Evolutionary conservation across 2,329 filamentous ascomycete genomes (phyloP), one percentile per base, ranked within the genome.

Genomic region (Zelopaecilomyces penicillatus): DNA sequence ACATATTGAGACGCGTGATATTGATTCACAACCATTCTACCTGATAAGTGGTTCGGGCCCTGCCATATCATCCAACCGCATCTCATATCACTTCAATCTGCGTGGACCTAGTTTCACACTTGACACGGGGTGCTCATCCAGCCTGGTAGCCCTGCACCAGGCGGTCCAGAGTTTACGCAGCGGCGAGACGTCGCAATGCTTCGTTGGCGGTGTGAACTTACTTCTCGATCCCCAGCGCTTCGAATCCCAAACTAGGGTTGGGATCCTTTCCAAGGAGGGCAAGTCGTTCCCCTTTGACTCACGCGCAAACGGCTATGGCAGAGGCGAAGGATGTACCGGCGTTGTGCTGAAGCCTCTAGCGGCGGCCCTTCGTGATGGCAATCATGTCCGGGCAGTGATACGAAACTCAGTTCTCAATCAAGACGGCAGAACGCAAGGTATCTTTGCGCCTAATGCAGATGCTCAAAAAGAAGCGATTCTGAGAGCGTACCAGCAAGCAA

Each of bases 111-210:
- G 37, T 10, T 38, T 26, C 52, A 72, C 71, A 0, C 58, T 75
- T 5, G 70, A 76, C 46, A 76, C 74, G 0, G 74, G 68, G 1
- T 77, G 74, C 50, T 75, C 72, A 0, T 64, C 67, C 12, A 69
- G 65, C 43, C 53, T 76, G 5, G 64, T 70, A 4, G 71, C 70
- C 0, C 56, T 76, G 1, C 68, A 76, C 47, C 57, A 69, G 27
- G 74, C 71, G 3, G 47, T 54, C 5, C 50, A 54, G 27, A 60
- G 57, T 44, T 52, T 71, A 9, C 57, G 51, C 10, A 43, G 28
- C 1, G 69, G 68, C 6, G 70, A 76, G 45, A 51, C 50, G 10
- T 49, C 36, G 27, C 39, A 39, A 34, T 51, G 53, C 36, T 53
- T 64, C 12, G 58, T 60, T 19, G 56, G 50, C 10, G 57, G 57